Conservation (phyloP, 2,329 filamentous ascomycete genomes). For the Fusarium multiceps region DNA sequence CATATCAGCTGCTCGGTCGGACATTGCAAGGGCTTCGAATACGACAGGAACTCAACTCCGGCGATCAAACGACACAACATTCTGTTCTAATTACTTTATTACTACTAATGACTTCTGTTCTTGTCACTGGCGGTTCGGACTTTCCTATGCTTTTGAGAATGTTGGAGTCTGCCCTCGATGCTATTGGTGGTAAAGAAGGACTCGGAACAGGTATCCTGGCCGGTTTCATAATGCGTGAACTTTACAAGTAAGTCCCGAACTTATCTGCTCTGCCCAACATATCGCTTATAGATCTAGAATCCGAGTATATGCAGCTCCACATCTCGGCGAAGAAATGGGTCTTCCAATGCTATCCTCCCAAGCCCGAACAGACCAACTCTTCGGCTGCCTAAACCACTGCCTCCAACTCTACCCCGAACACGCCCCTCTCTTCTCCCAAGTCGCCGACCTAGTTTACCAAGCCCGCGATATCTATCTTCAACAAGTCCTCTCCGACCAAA, state of each 20-base stretch:
- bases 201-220: conserved; percentile 36
- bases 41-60: conserved; percentile 28
- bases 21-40: conserved; percentile 31
- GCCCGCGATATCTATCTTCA: conserved; percentile 87
- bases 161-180: conserved; percentile 44
- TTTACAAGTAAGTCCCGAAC: conserved; percentile 48
- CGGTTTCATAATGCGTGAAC: conserved; percentile 41
- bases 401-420: conserved; percentile 80
- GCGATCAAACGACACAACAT: conserved; percentile 20
- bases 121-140: conserved; percentile 45
- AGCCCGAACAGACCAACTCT: conserved; percentile 31
- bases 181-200: conserved; percentile 39
- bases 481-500: conserved; percentile 60
- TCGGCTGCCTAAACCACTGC: conserved; percentile 41
- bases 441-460: conserved; percentile 86
- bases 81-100: conserved; percentile 42
- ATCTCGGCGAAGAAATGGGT: conserved; percentile 42
- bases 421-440: conserved; percentile 75
- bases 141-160: conserved; percentile 44
- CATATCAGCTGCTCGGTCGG: conserved; percentile 28
- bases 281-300: conserved; percentile 19
- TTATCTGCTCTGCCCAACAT: no score
- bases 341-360: conserved; percentile 41
- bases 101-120: conserved; percentile 37
- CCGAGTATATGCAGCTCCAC: conserved; percentile 42